Base-by-base conservation (phyloP, 768 basidiomycete species). In the Filobasidium floriforme region DNA sequence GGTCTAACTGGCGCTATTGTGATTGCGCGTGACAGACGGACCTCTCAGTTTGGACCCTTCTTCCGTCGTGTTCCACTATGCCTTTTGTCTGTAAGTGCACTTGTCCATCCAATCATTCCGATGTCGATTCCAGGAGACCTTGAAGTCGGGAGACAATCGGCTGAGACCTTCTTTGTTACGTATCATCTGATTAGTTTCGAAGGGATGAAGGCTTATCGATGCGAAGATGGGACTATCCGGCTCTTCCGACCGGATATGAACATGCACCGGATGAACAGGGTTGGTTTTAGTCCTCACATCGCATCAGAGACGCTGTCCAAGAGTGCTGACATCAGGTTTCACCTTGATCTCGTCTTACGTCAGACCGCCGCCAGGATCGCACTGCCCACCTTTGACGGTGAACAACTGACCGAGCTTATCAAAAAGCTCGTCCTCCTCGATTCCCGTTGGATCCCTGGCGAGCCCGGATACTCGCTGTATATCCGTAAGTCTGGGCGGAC, bases 171-270 rank as follows among this genome's bases (percentile, higher is more conserved):
- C n/a, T n/a, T n/a, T n/a, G n/a, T n/a, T n/a, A n/a, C n/a, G n/a
- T n/a, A n/a, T n/a, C n/a, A n/a, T n/a, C n/a, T 4, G 11, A 24
- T n/a, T 64, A 76, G 76, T 18, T 77, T 98, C 74, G 93, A 98
- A 77, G 90, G 93, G 19, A 85, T 96, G 85, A 97, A 97, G 77
- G 93, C 93, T 0, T 97, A 94, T 80, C 83, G 87, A 59, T 85
- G 87, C 70, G 79, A 84, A 43, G 80, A 84, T 59, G 92, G 88
- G 41, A 85, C 83, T 29, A 85, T 92, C 24, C 85, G 88, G 19
- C 80, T 97, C 70, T 97, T 97, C 83, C 82, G 93, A 54, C 94
- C 93, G 1, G 90, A 96, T 79, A 90, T 90, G 89, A 96, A 97
- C 81, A 94, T 97, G 92, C 87, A 86, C 74, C 86, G 93, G 29